phyloP scores from a whole-genome alignment of 169 alveolate species.

The Plasmodium falciparum region DNA sequence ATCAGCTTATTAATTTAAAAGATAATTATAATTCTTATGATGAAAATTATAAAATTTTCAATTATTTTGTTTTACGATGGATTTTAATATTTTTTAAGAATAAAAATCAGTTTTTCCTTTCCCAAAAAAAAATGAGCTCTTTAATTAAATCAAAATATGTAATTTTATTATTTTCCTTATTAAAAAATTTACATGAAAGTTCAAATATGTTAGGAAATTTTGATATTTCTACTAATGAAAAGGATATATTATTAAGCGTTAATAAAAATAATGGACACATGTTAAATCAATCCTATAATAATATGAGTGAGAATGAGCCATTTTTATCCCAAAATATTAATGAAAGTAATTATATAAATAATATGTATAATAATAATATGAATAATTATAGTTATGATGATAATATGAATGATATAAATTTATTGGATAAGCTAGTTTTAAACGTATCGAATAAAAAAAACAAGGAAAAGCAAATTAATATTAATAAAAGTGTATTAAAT shows the following conservation, averaged over 20 bases:
- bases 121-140: slow-evolving; percentile 13
- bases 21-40: slow-evolving; percentile 66
- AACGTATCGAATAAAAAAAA: neutral
- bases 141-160: slow-evolving; percentile 29
- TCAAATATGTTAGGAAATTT: neutral
- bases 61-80: slow-evolving; percentile 68
- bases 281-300: neutral
- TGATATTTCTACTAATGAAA: neutral
- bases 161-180: slow-evolving; percentile 25
- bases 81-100: slow-evolving; percentile 56
- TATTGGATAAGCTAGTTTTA: slow-evolving; percentile 8
- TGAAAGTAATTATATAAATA: neutral
- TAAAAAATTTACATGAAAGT: slow-evolving; percentile 50
- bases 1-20: slow-evolving; percentile 18
- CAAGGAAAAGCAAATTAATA: neutral
- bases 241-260: neutral
- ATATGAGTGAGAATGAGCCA: neutral
- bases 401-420: neutral
- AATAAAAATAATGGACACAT: neutral
- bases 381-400: neutral
- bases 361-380: neutral
- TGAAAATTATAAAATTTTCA: slow-evolving; percentile 29
- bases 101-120: slow-evolving; percentile 36
- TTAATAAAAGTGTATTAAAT: neutral
- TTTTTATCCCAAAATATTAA: neutral